These are phyloP conservation scores for Leonotis leonurus DNA, from an alignment of 257 asterid species.

Conservation along the genomic window DNA sequence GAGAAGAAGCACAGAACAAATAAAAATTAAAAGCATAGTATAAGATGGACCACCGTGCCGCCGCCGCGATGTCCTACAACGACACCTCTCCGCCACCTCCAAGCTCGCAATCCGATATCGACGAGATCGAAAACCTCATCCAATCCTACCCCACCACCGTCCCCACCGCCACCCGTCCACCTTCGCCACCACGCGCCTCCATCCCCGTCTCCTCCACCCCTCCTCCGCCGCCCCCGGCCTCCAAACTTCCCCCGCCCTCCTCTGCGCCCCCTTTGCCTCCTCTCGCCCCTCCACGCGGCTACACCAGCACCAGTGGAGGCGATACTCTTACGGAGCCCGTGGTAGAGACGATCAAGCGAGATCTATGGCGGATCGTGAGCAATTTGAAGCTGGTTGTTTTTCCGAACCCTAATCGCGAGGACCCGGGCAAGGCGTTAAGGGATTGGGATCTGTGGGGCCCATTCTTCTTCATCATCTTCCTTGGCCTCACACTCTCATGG, in stretches of 20 bases:
- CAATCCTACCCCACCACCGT: conserved; percentile 51
- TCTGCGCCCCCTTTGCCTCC: conserved; percentile 19
- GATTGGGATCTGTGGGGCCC: conserved; percentile 96
- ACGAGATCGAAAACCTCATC: conserved; percentile 78
- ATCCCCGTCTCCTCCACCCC: conserved; percentile 46
- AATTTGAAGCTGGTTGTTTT: conserved; percentile 81
- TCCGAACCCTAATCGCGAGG: conserved; percentile 74
- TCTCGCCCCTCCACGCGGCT: conserved; percentile 22
- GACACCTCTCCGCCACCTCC: conserved; percentile 47
- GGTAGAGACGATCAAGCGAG: conserved; percentile 74
- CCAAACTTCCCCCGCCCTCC: conserved; percentile 33
- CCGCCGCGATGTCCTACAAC: conserved; percentile 38
- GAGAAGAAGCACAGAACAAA: too few species aligned
- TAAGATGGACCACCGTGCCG: conserved; percentile 5
- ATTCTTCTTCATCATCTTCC: conserved; percentile 77
- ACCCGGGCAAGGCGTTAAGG: conserved; percentile 76
- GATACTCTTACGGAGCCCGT: conserved; percentile 85
- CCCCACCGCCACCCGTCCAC: conserved; percentile 55
- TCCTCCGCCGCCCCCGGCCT: conserved; percentile 35
- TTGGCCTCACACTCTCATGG: conserved; percentile 79
- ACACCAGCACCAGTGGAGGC: conserved; percentile 27
- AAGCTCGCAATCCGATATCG: conserved; percentile 81
- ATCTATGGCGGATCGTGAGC: conserved; percentile 56
- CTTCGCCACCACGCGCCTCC: conserved; percentile 67
- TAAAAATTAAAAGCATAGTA: too few species aligned